Base-by-base conservation (phyloP, 192 early-diverging fungal species). In the Entomortierella lignicola region DNA sequence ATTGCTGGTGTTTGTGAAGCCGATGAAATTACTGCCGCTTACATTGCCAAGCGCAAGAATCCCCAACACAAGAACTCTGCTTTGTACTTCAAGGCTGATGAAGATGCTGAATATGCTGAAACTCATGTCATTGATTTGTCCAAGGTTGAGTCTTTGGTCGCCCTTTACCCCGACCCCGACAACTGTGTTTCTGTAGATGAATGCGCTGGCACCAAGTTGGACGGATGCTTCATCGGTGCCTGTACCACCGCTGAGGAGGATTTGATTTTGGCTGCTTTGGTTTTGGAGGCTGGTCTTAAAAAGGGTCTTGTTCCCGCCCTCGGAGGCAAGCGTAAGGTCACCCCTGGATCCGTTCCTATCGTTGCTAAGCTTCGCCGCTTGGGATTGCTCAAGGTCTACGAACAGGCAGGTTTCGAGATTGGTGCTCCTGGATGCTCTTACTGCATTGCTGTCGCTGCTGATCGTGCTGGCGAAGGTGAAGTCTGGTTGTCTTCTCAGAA, bases 211-310 rank as follows among this genome's bases (percentile, higher is more conserved):
- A 89, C 87, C 84, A 87, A 92, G 57, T 83, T 94, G 31, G 92
- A 94, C 54, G 92, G 92, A 81, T 86, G 86, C 83, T 94, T 94
- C 71, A 94, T 94, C 63, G 92, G 92, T 48, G 92, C 92, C 21
- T 94, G 92, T 68, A 94, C 92, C 39, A 94, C 92, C 25, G 92
- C 92, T 31, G 92, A 94, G 81, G 92, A 94, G 68, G 92, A 94
- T 65, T 85, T 94, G 50, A 94, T 94, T 58, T 83, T 94, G 60
- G 92, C 89, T 23, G 91, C 87, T 11, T 84, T 94, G 47, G 91
- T 94, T 31, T 82, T 94, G 39, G 89, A 92, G 57, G 89, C 90
- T 68, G 92, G 91, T 31, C 81, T 94, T 67, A 88, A 90, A 69
- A 88, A 88, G 71, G 91, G 92, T 7, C 82, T 89, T 39, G 86